These are phyloP conservation scores for Kalmusia sp. DNA, from an alignment of 2,329 filamentous ascomycete genomes.

Conservation along the genomic window DNA sequence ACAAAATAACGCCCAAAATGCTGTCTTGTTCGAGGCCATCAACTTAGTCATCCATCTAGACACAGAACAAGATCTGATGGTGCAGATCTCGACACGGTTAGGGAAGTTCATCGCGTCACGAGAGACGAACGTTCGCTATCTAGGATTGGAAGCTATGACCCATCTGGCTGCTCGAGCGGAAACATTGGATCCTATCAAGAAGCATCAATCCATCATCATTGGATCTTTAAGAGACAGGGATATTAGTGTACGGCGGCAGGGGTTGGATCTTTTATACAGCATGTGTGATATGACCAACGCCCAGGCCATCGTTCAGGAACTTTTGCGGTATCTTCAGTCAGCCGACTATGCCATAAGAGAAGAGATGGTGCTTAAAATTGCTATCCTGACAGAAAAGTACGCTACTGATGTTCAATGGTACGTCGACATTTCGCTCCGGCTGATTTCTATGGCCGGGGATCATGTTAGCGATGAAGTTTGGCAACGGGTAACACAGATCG, in stretches of 20 bases:
- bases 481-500: constrained; percentile 98
- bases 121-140: constrained; percentile 96
- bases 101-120: constrained; percentile 96
- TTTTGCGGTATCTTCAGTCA: constrained; percentile 92
- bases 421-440: constrained; percentile 91
- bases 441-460: constrained; percentile 96
- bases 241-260: constrained; percentile 95
- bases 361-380: constrained; percentile 99
- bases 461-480: constrained; percentile 99
- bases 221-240: constrained; percentile 93
- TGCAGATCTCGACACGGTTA: constrained; percentile 88
- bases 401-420: constrained; percentile 99
- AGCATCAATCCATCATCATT: constrained; percentile 95
- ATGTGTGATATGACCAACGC: constrained; percentile 99
- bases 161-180: constrained; percentile 93
- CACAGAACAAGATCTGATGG: constrained; percentile 92
- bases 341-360: constrained; percentile 98
- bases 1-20: constrained; percentile 98
- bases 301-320: constrained; percentile 88
- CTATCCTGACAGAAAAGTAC: constrained; percentile 97
- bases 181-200: constrained; percentile 95
- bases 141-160: constrained; percentile 96
- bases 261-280: constrained; percentile 95
- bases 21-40: constrained; percentile 96
- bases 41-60: constrained; percentile 98